Evolutionary conservation across 768 basidiomycete species (phyloP).

Genomic region (Lactifluus piperatus): DNA sequence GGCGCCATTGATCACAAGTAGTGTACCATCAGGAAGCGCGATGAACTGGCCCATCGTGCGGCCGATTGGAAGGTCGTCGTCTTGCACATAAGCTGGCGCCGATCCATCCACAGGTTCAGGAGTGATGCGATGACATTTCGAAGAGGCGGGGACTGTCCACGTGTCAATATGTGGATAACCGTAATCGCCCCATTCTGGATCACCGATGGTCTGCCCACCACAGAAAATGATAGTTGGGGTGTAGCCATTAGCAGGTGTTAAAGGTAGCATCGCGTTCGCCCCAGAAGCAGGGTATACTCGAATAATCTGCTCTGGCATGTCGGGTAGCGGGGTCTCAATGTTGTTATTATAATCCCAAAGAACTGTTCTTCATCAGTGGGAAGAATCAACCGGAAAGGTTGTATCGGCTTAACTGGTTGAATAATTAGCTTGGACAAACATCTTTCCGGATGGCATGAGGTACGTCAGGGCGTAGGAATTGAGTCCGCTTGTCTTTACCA

Average conservation of each 20-base stretch:
- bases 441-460: slow-evolving; percentile 65
- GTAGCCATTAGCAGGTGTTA: slow-evolving; percentile 85
- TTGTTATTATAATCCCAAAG: slow-evolving; percentile 49
- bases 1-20: slow-evolving; percentile 77
- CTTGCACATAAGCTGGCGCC: slow-evolving; percentile 48
- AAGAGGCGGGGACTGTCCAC: slow-evolving; percentile 58
- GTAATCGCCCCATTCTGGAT: slow-evolving; percentile 67
- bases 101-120: slow-evolving; percentile 74
- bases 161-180: slow-evolving; percentile 63
- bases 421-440: slow-evolving; percentile 40
- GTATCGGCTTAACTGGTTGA: slow-evolving; percentile 44
- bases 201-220: slow-evolving; percentile 76
- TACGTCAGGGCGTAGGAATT: slow-evolving; percentile 71
- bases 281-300: slow-evolving; percentile 89
- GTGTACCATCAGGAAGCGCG: slow-evolving; percentile 63
- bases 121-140: slow-evolving; percentile 72
- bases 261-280: slow-evolving; percentile 81
- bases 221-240: slow-evolving; percentile 82
- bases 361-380: slow-evolving; percentile 26
- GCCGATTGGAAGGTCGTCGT: slow-evolving; percentile 64
- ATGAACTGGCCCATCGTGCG: slow-evolving; percentile 93
- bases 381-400: background rate
- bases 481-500: slow-evolving; percentile 62
- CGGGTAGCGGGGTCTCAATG: slow-evolving; percentile 10
- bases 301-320: slow-evolving; percentile 64